Conservation (phyloP, 495 filamentous ascomycete genomes). For the Xylaria palmicola region DNA sequence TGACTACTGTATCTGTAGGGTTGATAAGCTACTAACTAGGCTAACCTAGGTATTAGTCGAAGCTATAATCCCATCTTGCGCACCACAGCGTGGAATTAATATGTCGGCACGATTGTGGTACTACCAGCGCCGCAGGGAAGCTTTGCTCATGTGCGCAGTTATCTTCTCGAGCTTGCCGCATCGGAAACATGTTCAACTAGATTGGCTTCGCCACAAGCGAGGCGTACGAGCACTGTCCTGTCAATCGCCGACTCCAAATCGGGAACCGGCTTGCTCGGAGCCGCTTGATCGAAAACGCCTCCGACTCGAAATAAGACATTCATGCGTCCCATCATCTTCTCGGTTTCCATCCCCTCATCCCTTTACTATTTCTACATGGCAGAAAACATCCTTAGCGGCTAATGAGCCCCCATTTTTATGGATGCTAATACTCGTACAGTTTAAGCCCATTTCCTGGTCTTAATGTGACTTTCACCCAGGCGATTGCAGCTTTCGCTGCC, state of each 20-base stretch:
- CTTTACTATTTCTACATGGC: constrained; percentile 14
- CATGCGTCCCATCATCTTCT: not conserved
- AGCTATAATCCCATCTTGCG: not conserved
- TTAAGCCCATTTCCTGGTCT: not conserved
- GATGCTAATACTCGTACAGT: constrained; percentile 12
- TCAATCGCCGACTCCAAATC: not conserved
- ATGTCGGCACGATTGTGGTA: not conserved
- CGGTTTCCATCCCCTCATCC: not conserved
- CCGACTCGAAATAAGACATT: not conserved
- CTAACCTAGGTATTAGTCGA: too few species aligned
- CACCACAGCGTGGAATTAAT: not conserved
- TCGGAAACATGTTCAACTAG: not conserved
- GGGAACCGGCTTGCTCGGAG: not conserved
- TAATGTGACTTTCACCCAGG: not conserved
- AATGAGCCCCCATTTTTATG: not conserved
- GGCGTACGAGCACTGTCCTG: not conserved
- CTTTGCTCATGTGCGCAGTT: not conserved
- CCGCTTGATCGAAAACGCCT: constrained; percentile 2
- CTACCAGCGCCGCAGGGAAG: not conserved
- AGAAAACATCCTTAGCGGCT: not conserved
- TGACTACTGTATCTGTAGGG: constrained; percentile 5
- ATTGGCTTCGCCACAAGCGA: not conserved
- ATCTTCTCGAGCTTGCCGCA: not conserved
- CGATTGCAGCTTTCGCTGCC: not conserved
- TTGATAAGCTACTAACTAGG: not conserved